Conservation (phyloP, 2,329 filamentous ascomycete genomes). For the Colletotrichum endophyticum region DNA sequence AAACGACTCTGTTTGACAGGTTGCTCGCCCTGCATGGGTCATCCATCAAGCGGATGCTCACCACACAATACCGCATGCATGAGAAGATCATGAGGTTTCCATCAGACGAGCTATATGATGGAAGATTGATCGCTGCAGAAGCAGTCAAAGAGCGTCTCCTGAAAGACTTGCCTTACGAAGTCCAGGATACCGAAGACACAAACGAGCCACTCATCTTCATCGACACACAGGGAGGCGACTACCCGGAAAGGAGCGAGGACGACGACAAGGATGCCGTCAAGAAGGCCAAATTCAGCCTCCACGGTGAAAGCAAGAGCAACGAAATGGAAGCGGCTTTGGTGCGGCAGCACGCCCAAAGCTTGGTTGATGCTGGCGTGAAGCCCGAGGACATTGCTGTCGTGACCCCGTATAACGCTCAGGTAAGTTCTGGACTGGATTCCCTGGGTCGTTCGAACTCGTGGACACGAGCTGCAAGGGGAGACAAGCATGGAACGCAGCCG, state of each 20-base stretch:
- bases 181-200: conserved; percentile 85
- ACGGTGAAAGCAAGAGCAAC: conserved; percentile 81
- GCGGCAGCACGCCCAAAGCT: conserved; percentile 73
- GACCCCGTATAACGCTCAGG: conserved; percentile 95
- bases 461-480: background rate
- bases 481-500: background rate
- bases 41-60: conserved; percentile 91
- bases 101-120: conserved; percentile 85
- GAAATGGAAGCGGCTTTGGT: conserved; percentile 88
- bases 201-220: conserved; percentile 88
- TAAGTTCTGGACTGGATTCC: conserved; percentile 33
- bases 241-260: conserved; percentile 81
- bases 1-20: conserved; percentile 92
- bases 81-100: conserved; percentile 95
- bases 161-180: conserved; percentile 77
- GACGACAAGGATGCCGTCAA: conserved; percentile 57
- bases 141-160: conserved; percentile 77
- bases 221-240: conserved; percentile 95
- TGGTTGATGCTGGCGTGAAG: conserved; percentile 81
- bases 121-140: conserved; percentile 80
- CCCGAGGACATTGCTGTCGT: conserved; percentile 90
- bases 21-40: conserved; percentile 82
- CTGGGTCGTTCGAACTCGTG: background rate
- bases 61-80: conserved; percentile 98
- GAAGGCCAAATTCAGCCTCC: conserved; percentile 49